Conservation (phyloP, 208 protist species). For the Acanthamoeba triangularis region DNA sequence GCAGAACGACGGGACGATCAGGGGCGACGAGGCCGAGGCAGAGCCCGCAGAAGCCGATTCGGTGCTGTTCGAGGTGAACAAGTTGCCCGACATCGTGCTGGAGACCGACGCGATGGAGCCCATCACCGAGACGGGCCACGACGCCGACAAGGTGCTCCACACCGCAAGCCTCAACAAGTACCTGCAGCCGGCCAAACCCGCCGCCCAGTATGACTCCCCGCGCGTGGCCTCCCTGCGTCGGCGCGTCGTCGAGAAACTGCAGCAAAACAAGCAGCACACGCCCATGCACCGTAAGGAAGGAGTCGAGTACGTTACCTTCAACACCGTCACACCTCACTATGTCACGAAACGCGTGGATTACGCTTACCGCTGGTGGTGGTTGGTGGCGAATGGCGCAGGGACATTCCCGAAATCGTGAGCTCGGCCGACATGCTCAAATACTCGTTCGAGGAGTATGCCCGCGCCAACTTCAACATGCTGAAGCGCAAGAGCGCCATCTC, state of each 20-base stretch:
- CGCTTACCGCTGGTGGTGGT: neutral
- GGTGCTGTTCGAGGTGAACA: conserved; percentile 28
- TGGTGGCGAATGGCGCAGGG: neutral
- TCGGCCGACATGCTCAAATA: neutral
- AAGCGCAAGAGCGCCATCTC: conserved; percentile 21
- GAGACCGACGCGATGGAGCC: neutral
- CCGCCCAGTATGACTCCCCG: neutral
- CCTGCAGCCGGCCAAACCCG: neutral
- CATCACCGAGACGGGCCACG: neutral
- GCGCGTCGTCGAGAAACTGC: neutral
- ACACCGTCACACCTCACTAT: too few species aligned
- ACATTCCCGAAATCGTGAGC: conserved; percentile 28
- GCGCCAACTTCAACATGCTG: neutral
- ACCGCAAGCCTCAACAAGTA: neutral
- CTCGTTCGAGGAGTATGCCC: conserved; percentile 20
- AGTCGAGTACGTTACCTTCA: neutral
- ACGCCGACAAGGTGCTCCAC: neutral
- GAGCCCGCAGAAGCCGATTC: neutral
- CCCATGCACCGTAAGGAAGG: conserved; percentile 32
- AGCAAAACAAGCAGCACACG: neutral
- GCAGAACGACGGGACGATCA: neutral
- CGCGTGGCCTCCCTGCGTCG: conserved; percentile 8
- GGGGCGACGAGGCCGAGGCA: neutral
- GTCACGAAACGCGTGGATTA: too few species aligned
- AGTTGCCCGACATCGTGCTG: neutral